phyloP scores from a whole-genome alignment of 306 rosid species.

The Potentilla sterilis region DNA sequence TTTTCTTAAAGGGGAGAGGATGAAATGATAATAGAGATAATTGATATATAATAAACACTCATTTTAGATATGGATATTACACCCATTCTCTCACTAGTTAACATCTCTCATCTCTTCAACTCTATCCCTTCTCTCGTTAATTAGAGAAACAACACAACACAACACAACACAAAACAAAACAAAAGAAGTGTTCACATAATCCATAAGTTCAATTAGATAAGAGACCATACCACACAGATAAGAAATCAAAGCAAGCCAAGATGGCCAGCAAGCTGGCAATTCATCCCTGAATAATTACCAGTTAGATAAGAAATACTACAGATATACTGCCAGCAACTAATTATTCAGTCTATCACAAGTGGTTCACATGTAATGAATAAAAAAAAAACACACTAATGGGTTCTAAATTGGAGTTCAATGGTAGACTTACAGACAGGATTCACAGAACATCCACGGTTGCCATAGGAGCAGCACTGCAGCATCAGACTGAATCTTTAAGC shows the following conservation, averaged over 20 bases:
- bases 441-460: no score
- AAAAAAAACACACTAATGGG: no score
- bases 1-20: background rate
- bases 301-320: no score
- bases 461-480: no score
- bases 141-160: background rate
- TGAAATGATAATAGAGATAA: background rate
- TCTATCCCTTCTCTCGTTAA: background rate
- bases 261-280: conserved; percentile 54
- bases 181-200: background rate
- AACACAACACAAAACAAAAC: background rate
- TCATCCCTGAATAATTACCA: no score
- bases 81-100: background rate
- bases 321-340: no score
- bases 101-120: background rate
- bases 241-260: conserved; percentile 81
- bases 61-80: background rate
- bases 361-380: no score
- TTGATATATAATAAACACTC: background rate
- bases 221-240: conserved; percentile 57
- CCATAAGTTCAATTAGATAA: background rate
- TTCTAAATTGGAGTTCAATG: no score
- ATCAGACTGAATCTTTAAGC: background rate
- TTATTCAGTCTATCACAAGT: no score
- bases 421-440: no score